Base-by-base conservation (phyloP, 2,329 filamentous ascomycete genomes). In the Venturia effusa region DNA sequence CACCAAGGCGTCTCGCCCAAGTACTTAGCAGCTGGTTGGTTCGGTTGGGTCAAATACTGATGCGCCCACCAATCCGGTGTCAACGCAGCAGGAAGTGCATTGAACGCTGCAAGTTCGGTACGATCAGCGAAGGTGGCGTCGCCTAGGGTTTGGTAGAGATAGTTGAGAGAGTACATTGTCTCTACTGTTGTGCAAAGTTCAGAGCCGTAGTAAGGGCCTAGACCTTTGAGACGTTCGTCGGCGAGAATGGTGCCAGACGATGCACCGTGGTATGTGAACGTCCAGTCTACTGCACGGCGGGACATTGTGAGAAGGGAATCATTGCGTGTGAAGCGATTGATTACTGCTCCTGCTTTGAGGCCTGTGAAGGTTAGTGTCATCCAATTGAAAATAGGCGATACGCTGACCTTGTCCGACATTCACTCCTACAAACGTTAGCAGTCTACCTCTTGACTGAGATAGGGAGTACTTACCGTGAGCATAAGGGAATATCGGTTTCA, bases 41-140 rank as follows among this genome's bases (percentile, higher is more conserved):
- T 85, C 0, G 78, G 77, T 67, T 83, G 76, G 3, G 76, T 73
- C 64, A 84, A 76, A 66, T 85, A 85, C 69, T 84, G 80, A 68
- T 81, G 81, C 30, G 76, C 76, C 82, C 82, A 85, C 76, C 80
- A 82, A 67, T 83, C 78, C 1, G 77, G 75, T 22, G 78, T 79
- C 34, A 83, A 68, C 66, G 78, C 78, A 3, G 75, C 80, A 0
- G 83, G 82, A 3, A 84, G 70, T 1, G 81, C 79, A 66, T 84
- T 85, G 74, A 82, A 84, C 4, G 81, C 80, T 8, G 79, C 75
- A 11, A 76, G 70, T 67, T 85, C 83, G 8, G 76, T 75, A n/a
- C 75, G 72, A 67, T 84, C 82, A 2, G 82, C 82, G 66, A 79
- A 81, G 17, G 72, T 66, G 37, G 74, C 74, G 61, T 77, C 74